These are phyloP conservation scores for Pleodorina starrii DNA, from an alignment of 139 green algal species.

Conservation along the genomic window DNA sequence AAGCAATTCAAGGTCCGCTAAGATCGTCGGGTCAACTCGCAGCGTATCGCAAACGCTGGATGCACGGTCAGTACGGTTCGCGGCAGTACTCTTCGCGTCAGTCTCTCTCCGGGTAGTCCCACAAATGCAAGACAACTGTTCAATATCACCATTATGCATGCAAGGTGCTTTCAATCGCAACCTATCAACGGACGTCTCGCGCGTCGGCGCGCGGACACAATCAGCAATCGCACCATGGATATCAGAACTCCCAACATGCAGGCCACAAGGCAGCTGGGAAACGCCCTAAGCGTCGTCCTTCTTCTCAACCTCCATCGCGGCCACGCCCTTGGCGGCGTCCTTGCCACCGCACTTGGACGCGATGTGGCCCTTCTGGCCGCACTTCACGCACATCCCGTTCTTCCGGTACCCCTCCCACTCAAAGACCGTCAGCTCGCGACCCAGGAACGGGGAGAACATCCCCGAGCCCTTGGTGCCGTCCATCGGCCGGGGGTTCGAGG, in stretches of 20 bases:
- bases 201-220: not conserved
- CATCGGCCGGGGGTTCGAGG: too few species aligned
- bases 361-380: slow-evolving; percentile 1
- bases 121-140: not conserved
- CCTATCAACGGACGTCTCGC: too few species aligned
- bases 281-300: not conserved
- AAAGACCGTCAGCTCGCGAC: not conserved
- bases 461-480: too few species aligned
- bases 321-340: not conserved
- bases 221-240: too few species aligned
- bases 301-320: too few species aligned
- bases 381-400: not conserved
- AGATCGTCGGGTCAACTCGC: not conserved
- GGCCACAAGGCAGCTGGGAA: slow-evolving; percentile 25
- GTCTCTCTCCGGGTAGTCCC: too few species aligned
- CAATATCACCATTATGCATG: too few species aligned
- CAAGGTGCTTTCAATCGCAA: too few species aligned
- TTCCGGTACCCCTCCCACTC: not conserved
- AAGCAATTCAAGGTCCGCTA: not conserved
- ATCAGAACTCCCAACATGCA: not conserved
- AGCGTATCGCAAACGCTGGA: too few species aligned
- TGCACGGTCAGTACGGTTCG: too few species aligned
- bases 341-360: not conserved
- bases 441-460: not conserved
- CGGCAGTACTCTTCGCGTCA: too few species aligned